Evolutionary conservation across 208 protist genomes (phyloP).

Genomic region (Trypanosoma brucei): DNA sequence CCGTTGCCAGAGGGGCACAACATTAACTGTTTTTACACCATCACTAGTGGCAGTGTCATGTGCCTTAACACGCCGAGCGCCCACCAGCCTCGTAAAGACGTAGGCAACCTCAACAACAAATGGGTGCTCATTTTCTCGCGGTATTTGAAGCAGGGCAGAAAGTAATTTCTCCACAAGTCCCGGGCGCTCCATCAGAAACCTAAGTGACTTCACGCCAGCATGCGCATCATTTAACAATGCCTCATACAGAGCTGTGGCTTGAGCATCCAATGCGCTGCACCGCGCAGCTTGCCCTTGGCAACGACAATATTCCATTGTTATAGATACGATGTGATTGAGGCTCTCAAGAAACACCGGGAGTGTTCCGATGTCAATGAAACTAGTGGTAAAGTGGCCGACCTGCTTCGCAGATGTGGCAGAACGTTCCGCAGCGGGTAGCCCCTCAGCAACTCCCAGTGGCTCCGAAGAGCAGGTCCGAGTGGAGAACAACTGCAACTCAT

Average conservation of each 20-base stretch:
- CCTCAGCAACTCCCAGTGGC: no score
- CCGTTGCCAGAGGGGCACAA: constrained; percentile 10
- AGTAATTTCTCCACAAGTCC: constrained; percentile 30
- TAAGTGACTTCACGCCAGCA: constrained; percentile 25
- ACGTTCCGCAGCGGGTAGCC: neutral
- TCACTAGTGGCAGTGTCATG: neutral
- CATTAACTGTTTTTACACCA: neutral
- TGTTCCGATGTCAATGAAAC: constrained; percentile 40
- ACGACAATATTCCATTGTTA: constrained; percentile 11
- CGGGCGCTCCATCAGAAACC: constrained; percentile 15
- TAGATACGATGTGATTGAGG: constrained; percentile 22
- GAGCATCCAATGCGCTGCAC: constrained; percentile 2
- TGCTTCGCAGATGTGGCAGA: neutral
- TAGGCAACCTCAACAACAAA: constrained; percentile 57
- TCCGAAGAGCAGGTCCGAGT: neutral
- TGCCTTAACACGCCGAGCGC: constrained; percentile 1
- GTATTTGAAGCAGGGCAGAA: constrained; percentile 15
- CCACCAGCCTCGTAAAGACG: constrained; percentile 44
- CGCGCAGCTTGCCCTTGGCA: neutral
- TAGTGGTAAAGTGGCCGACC: constrained; percentile 18
- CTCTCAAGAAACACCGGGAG: constrained; percentile 33
- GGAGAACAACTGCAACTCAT: constrained; percentile 17
- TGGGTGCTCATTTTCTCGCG: constrained; percentile 19
- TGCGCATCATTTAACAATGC: constrained; percentile 37
- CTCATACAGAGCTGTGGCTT: constrained; percentile 26